These are phyloP conservation scores for Curvularia lunata DNA, from an alignment of 2,329 filamentous ascomycete genomes.

Conservation along the genomic window DNA sequence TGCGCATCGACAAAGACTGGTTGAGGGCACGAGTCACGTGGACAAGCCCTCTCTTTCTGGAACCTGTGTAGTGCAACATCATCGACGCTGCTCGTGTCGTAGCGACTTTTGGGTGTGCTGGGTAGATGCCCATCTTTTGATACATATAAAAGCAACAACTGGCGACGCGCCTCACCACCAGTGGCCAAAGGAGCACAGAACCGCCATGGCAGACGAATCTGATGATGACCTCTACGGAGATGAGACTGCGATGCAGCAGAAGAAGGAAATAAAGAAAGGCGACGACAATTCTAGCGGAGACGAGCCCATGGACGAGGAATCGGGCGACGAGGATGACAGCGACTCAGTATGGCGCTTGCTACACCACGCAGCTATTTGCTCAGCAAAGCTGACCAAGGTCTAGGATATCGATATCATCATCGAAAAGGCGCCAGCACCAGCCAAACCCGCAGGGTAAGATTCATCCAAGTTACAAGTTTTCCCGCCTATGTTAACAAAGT, in stretches of 20 bases:
- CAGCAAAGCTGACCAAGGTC: slow-evolving; percentile 27
- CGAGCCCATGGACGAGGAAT: slow-evolving; percentile 55
- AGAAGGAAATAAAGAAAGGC: slow-evolving; percentile 35
- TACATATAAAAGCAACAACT: neutral
- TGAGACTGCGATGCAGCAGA: slow-evolving; percentile 33
- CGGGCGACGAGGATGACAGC: slow-evolving; percentile 53
- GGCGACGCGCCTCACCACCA: neutral
- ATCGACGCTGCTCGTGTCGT: neutral
- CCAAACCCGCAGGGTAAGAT: slow-evolving; percentile 46
- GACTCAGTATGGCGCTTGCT: slow-evolving; percentile 46
- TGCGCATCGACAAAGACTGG: neutral
- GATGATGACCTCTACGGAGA: slow-evolving; percentile 60
- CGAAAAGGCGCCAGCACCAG: slow-evolving; percentile 53
- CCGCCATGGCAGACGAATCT: slow-evolving; percentile 59
- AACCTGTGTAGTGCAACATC: neutral
- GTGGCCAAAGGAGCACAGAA: slow-evolving; percentile 7
- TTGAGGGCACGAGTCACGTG: neutral
- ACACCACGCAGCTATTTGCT: slow-evolving; percentile 15
- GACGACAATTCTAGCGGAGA: slow-evolving; percentile 47
- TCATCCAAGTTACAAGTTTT: neutral
- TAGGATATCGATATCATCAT: slow-evolving; percentile 62
- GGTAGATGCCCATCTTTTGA: neutral
- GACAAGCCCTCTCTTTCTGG: neutral
- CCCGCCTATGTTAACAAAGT: slow-evolving; percentile 22
- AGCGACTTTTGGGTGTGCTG: neutral